Evolutionary conservation across 805 yeast genomes (phyloP), one percentile per base, ranked within the genome.

Genomic region (Kodamaea jinghongensis): DNA sequence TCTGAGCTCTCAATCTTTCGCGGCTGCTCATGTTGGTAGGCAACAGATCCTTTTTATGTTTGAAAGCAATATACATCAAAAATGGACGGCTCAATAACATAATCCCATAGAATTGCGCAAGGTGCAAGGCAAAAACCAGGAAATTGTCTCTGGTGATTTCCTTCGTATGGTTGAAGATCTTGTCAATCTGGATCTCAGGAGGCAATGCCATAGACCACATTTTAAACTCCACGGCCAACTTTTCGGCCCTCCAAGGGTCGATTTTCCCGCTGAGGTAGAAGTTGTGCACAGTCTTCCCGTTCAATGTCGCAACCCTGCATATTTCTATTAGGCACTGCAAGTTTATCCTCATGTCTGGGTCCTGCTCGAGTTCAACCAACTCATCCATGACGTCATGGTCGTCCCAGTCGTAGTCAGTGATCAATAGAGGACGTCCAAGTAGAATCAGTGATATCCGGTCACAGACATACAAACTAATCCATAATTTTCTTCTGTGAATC

Each of bases 31-130:
- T 25, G 13, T 20, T 34, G 12, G 26, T 14, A 10, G 35, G 35
- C 6, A 32, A 22, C 15, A 17, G 38, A 9, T 23, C 26, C 16
- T 26, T 34, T 25, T 22, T 20, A 28, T 34, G 36, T 22, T 30
- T 38, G 28, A 45, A 40, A 12, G 61, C 52, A 26, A 54, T 41
- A 44, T 58, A 65, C 47, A 67, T 61, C 50, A 66, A 67, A 41
- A 69, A 70, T 4, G 76, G 75, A 13, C 71, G 54, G 28, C 70
- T 54, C n/a, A 71, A 49, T 22, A 70, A 42, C 30, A 65, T 52
- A 10, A 67, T 58, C 0, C 65, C 66, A 43, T 58, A 58, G n/a
- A 70, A 49, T 30, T 68, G 64, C 9, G 58, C 52, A 4, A 67
- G 50, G 47, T 70, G 71, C 3, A 66, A 53, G 6, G 65, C 40